Evolutionary conservation across 2,329 filamentous ascomycete genomes (phyloP).

Genomic region (Arthroderma sp.): DNA sequence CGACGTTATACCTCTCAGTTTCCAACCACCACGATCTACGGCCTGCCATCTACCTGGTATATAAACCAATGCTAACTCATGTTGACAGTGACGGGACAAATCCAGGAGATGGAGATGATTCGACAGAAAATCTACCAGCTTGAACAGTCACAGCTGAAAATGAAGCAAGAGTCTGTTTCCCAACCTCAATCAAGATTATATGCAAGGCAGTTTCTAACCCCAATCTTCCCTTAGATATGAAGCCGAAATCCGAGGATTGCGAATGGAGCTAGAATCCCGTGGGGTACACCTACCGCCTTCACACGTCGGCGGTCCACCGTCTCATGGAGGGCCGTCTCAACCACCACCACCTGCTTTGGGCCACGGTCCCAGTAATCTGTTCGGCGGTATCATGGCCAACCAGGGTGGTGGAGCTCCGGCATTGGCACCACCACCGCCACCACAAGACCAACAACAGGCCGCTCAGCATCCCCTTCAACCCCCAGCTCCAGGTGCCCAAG

Average conservation of each 20-base stretch:
- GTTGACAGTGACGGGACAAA: slow-evolving; percentile 64
- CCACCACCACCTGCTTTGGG: slow-evolving; percentile 75
- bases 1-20: neutral
- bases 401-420: slow-evolving; percentile 73
- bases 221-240: slow-evolving; percentile 56
- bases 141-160: slow-evolving; percentile 73
- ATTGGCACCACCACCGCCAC: slow-evolving; percentile 61
- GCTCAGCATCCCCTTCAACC: slow-evolving; percentile 47
- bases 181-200: neutral
- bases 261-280: slow-evolving; percentile 69
- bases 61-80: slow-evolving; percentile 13
- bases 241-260: slow-evolving; percentile 72
- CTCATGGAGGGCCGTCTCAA: slow-evolving; percentile 69
- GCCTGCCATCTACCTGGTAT: slow-evolving; percentile 10
- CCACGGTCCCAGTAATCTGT: slow-evolving; percentile 77
- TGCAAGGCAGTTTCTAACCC: neutral
- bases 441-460: slow-evolving; percentile 46
- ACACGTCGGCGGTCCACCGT: slow-evolving; percentile 58
- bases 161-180: slow-evolving; percentile 73
- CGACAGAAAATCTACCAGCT: slow-evolving; percentile 85
- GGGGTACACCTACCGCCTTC: slow-evolving; percentile 52
- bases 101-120: slow-evolving; percentile 90
- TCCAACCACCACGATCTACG: too few species aligned
- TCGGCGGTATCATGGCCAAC: slow-evolving; percentile 91
- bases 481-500: slow-evolving; percentile 43